Evolutionary conservation across 129 eudicot genomes (phyloP), one percentile per base, ranked within the genome.

Genomic region (Solidago caesia): DNA sequence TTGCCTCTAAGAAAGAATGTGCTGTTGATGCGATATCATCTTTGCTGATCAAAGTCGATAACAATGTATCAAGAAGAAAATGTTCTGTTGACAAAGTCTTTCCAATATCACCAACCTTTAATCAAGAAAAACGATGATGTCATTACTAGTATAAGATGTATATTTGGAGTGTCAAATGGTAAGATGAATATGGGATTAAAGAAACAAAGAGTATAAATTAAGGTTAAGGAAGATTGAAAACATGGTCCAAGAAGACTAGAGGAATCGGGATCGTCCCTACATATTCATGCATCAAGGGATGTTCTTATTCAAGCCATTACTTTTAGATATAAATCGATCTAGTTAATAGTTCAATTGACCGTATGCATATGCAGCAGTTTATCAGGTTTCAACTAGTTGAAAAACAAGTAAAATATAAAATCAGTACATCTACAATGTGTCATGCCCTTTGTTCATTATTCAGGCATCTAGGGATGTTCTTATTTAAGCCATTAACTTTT

Each of bases 1-100:
- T 81, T 4, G 87, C 86, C 83, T 87, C 85, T 44, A 89, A 68
- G 72, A 87, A 87, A 2, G 82, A 75, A 56, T 41, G 87, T 9
- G 91, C 87, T 4, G 66, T 81, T 68, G 88, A 66, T 64, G 75
- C 73, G 53, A 80, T 46, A 21, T 89, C 92, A 56, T 83, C 84
- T 46, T 83, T 84, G 59, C 74, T 79, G 64, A 87, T 73, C 73
- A 83, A 58, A 49, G 89, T 83, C 69, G 84, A 71, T 67, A 91
- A 52, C 60, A 91, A 67, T 39, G 86, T 77, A 61, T 85, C 87
- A 43, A 91, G 72, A 75, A 91, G 78, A 29, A 13, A 7, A 63
- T 77, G 80, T 84, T 89, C 97, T n/a, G 8, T 56, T 29, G 79
- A 29, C 65, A 74, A 72, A 58, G 75, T 70, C 14, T 82, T 49